phyloP scores from a whole-genome alignment of 352 stramenopile species.

The Phytophthora pini region DNA sequence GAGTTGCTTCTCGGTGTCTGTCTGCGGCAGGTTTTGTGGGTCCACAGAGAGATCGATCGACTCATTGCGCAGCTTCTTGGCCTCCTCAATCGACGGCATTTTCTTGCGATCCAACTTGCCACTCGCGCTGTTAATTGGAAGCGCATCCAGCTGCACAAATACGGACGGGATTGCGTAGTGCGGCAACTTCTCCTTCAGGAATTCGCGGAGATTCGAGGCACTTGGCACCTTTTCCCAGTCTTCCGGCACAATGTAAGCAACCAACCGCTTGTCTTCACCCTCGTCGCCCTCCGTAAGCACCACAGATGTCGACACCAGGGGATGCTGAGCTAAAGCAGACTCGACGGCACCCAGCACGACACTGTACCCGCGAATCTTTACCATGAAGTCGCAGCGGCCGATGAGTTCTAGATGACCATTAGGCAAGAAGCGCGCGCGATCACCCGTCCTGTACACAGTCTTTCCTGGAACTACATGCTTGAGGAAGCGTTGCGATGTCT shows the following conservation, averaged over 20 bases:
- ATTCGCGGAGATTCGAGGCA: constrained; percentile 65
- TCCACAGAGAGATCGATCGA: constrained; percentile 71
- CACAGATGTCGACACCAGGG: constrained; percentile 85
- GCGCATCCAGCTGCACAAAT: constrained; percentile 82
- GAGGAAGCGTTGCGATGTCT: constrained; percentile 83
- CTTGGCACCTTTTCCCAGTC: constrained; percentile 73
- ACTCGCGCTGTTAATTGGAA: constrained; percentile 87
- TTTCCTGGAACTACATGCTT: constrained; percentile 66
- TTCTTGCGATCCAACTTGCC: constrained; percentile 92
- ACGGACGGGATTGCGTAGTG: constrained; percentile 87
- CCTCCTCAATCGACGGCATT: constrained; percentile 76
- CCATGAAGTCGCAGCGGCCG: constrained; percentile 95
- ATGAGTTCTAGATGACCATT: constrained; percentile 94
- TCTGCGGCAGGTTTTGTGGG: constrained; percentile 52
- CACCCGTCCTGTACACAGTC: constrained; percentile 93
- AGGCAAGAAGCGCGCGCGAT: constrained; percentile 90
- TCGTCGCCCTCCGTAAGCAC: constrained; percentile 91
- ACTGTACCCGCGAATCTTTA: constrained; percentile 96
- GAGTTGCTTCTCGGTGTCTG: constrained; percentile 64
- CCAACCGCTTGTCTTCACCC: constrained; percentile 90
- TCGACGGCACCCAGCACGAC: constrained; percentile 93
- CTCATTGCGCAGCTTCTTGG: constrained; percentile 70
- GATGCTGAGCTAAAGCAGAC: constrained; percentile 87
- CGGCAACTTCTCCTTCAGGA: constrained; percentile 78
- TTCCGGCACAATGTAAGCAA: constrained; percentile 92